Base-by-base conservation (phyloP, 495 filamentous ascomycete genomes). In the Lophium mytilinum region DNA sequence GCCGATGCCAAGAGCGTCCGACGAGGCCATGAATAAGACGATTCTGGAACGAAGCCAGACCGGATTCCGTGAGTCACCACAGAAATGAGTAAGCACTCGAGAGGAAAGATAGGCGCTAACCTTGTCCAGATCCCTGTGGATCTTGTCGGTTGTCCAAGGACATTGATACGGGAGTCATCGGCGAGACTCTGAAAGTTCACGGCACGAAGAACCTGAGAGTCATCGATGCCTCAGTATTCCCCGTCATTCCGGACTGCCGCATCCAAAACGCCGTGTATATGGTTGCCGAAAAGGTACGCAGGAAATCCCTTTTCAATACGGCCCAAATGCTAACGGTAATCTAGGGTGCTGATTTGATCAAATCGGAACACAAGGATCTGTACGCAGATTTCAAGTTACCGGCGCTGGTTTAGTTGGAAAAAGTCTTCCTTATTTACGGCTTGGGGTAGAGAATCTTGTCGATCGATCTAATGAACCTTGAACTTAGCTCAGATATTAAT, bases 21-120 rank as follows among this genome's bases (percentile, higher is more conserved):
- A 84, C 52, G 76, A 76, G 52, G 76, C 72, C 6, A 83, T 84
- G 80, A 75, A 79, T 49, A 79, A 73, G 55, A 64, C 74, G 43
- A 77, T 84, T 48, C 64, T 83, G 54, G 80, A 83, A 60, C 71
- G 80, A 17, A 74, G 69, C 40, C 79, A 83, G 68, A 83, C 81
- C 48, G 80, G 75, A 10, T 83, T 80, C 71, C 80, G 69, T 71
- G 57, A 59, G 67, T 65, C 17, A 30, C 24, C 24, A 30, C 24
- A 30, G 24, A 30, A 30, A 30, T 30, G 6, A 30, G 24, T 6
- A 30, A 30, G 6, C 24, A 6, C 24, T 30, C 24, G 6, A 30
- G 24, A 30, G n/a, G n/a, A 37, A 15, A 3, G 15, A 53, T 15
- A 51, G 33, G 9, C 53, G 9, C 12, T 42, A 14, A 36, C 5